Conservation (phyloP, 2,329 filamentous ascomycete genomes). For the Phoma sp. region DNA sequence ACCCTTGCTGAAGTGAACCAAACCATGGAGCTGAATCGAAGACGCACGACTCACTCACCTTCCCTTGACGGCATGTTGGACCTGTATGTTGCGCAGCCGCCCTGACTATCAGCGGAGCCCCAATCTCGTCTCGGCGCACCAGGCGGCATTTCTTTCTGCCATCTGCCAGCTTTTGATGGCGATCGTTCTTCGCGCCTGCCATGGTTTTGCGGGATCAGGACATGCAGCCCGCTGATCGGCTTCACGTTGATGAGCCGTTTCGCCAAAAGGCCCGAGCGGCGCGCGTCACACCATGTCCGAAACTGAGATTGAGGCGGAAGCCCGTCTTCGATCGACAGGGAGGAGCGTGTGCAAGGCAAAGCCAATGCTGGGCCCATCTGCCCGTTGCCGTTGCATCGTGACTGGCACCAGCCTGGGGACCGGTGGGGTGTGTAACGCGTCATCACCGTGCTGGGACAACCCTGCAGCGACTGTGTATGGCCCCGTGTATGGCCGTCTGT, state of each 20-base stretch:
- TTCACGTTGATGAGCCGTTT: conserved; percentile 13
- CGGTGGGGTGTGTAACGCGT: conserved; percentile 14
- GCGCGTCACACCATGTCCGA: conserved; percentile 15
- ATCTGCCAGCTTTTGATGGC: not conserved
- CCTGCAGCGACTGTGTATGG: conserved; percentile 13
- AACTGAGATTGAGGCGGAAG: conserved; percentile 4
- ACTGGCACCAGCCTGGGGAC: not conserved
- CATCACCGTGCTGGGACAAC: conserved; percentile 13
- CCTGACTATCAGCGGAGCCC: conserved; percentile 19
- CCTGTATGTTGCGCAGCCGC: conserved; percentile 1
- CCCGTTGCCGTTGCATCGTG: not conserved
- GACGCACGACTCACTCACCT: conserved; percentile 6
- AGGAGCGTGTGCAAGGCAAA: conserved; percentile 1
- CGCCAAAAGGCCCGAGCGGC: conserved; percentile 11
- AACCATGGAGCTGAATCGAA: not conserved
- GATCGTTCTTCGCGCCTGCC: conserved; percentile 2
- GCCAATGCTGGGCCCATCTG: not conserved
- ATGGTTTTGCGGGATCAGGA: not conserved
- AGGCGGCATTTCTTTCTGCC: not conserved
- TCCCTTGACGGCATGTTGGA: conserved; percentile 4
- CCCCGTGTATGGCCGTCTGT: conserved; percentile 1
- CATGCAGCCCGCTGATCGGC: conserved; percentile 12
- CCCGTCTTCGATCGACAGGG: conserved; percentile 6
- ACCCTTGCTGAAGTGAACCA: conserved; percentile 13
- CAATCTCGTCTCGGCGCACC: conserved; percentile 9